Conservation (phyloP, 805 yeast species). For the Candida parachauliodes region DNA sequence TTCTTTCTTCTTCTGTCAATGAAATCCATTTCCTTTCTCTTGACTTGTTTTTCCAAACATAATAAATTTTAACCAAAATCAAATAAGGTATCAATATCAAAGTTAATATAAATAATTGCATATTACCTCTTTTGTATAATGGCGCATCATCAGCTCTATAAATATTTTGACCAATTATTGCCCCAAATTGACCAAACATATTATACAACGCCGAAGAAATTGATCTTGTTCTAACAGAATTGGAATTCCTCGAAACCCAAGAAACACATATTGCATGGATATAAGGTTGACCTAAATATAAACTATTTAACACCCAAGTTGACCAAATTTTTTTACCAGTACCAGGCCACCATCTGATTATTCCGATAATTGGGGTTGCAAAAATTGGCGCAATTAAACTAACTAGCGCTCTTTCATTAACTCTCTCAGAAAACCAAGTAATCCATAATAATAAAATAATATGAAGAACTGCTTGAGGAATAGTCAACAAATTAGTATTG, state of each 20-base stretch:
- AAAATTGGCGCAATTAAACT: conserved; percentile 9
- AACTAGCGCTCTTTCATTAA: conserved; percentile 19
- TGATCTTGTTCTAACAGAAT: conserved; percentile 60
- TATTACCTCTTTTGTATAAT: conserved; percentile 55
- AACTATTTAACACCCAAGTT: conserved; percentile 14
- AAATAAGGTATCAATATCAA: conserved; percentile 27
- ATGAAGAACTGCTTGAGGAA: conserved; percentile 24
- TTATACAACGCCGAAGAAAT: conserved; percentile 64
- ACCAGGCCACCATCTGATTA: conserved; percentile 11
- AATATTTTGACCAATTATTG: conserved; percentile 51
- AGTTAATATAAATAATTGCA: conserved; percentile 32
- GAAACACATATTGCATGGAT: conserved; percentile 19
- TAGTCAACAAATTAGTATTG: conserved; percentile 18
- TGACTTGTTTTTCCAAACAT: conserved; percentile 36
- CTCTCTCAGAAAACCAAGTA: conserved; percentile 35
- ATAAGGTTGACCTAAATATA: conserved; percentile 27
- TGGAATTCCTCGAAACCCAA: conserved; percentile 62
- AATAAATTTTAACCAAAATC: conserved; percentile 32
- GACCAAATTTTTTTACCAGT: conserved; percentile 10
- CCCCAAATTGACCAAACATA: conserved; percentile 57
- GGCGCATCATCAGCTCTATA: conserved; percentile 60
- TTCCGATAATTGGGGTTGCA: conserved; percentile 7
- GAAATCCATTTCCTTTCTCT: conserved; percentile 49
- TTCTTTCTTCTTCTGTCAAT: conserved; percentile 47
- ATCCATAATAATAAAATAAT: conserved; percentile 30